Percentiles rank a stretch among this genome's conserved stretches.
phyloP scores from a whole-genome alignment of 176 grass and related monocot species.

The Triticum monococcum region DNA sequence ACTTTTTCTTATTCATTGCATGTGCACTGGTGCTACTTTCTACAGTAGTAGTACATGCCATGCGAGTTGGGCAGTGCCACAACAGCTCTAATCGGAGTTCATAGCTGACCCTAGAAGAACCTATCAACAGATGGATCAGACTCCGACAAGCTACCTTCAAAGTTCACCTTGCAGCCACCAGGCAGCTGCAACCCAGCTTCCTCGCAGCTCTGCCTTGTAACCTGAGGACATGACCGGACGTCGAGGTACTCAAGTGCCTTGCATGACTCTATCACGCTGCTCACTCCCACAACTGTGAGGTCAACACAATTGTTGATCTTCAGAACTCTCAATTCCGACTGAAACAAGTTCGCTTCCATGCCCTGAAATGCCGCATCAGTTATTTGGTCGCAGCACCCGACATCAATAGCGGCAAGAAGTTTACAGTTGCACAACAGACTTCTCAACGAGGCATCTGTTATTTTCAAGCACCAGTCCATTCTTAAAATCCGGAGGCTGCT shows the following conservation, averaged over 20 bases:
- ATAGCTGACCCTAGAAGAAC: slow-evolving; percentile 52
- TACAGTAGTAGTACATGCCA: not conserved
- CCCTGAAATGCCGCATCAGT: slow-evolving; percentile 59
- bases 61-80: not conserved
- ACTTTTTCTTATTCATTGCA: not conserved
- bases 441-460: slow-evolving; percentile 59
- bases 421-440: slow-evolving; percentile 62
- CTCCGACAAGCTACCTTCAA: slow-evolving; percentile 50
- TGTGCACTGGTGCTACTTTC: not conserved
- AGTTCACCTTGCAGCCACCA: slow-evolving; percentile 67
- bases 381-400: slow-evolving; percentile 69
- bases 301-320: slow-evolving; percentile 52
- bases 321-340: slow-evolving; percentile 50
- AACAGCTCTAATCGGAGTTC: slow-evolving; percentile 2
- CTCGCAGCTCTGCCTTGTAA: slow-evolving; percentile 54
- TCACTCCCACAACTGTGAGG: slow-evolving; percentile 44
- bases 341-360: slow-evolving; percentile 24
- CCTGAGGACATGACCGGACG: slow-evolving; percentile 58
- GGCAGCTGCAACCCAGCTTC: slow-evolving; percentile 77
- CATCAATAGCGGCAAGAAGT: slow-evolving; percentile 70
- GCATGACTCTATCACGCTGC: slow-evolving; percentile 35
- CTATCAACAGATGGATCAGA: slow-evolving; percentile 41
- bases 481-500: slow-evolving; percentile 54
- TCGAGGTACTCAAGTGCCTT: slow-evolving; percentile 69
- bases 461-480: slow-evolving; percentile 72